Percentiles rank a stretch among this genome's conserved stretches.
phyloP scores from a whole-genome alignment of 75 land plant species.

The Cupressus sempervirens region DNA sequence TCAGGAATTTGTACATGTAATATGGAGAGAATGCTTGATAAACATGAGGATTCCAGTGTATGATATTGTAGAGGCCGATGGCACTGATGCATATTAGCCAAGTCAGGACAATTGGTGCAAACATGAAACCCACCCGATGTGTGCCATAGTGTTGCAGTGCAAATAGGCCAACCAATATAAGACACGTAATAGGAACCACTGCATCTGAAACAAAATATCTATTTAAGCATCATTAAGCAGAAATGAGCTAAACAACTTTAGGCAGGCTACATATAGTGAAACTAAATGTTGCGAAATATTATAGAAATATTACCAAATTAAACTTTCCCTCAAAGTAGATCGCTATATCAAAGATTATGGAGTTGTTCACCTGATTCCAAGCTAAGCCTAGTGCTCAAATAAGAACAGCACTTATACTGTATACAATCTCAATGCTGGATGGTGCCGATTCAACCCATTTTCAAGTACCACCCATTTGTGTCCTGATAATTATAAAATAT shows the following conservation, averaged over 20 bases:
- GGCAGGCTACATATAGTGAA: not conserved
- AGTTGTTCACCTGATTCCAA: not conserved
- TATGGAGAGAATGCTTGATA: constrained; percentile 45
- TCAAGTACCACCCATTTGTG: not conserved
- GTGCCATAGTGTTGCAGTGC: constrained; percentile 55
- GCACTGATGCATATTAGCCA: constrained; percentile 45
- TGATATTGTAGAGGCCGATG: constrained; percentile 46
- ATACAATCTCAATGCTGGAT: not conserved
- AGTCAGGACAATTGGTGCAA: constrained; percentile 47
- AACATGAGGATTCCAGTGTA: constrained; percentile 37
- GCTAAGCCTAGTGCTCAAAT: not conserved
- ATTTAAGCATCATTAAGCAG: constrained; percentile 1
- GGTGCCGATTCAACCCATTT: not conserved
- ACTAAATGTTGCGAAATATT: not conserved
- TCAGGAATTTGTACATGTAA: constrained; percentile 45
- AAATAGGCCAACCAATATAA: constrained; percentile 45
- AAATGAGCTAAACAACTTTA: not conserved
- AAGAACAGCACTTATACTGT: not conserved
- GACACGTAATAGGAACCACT: constrained; percentile 35
- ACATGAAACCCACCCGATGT: constrained; percentile 38
- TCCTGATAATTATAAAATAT: not conserved
- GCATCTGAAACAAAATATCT: constrained; percentile 33
- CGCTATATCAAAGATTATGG: not conserved
- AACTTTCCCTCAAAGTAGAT: not conserved
- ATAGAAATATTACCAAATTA: not conserved